Percentiles rank a stretch among this genome's conserved stretches.
These are phyloP conservation scores for Russula earlei DNA, from an alignment of 768 basidiomycete genomes.

Conservation along the genomic window DNA sequence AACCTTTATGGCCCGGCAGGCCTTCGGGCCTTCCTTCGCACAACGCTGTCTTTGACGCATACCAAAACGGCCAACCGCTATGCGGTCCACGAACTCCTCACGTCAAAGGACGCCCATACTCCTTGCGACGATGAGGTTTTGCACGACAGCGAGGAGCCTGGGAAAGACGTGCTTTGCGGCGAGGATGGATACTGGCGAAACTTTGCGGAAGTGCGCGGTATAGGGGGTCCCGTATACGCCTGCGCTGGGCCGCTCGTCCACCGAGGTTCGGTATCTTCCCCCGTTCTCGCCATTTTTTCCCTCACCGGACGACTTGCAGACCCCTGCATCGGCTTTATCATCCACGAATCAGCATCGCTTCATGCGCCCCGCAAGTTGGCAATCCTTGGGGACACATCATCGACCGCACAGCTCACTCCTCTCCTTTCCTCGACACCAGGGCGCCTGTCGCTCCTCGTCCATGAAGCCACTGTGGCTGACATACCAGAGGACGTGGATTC, in stretches of 20 bases:
- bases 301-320: slow-evolving; percentile 32
- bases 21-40: slow-evolving; percentile 64
- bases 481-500: slow-evolving; percentile 50
- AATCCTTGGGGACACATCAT: slow-evolving; percentile 70
- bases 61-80: slow-evolving; percentile 52
- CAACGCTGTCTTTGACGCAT: slow-evolving; percentile 57
- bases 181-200: slow-evolving; percentile 57
- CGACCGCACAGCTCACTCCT: slow-evolving; percentile 50
- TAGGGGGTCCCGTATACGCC: slow-evolving; percentile 40
- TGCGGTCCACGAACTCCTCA: slow-evolving; percentile 71
- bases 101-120: slow-evolving; percentile 41
- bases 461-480: slow-evolving; percentile 74
- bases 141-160: slow-evolving; percentile 54
- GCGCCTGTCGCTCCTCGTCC: slow-evolving; percentile 55
- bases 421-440: slow-evolving; percentile 27
- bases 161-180: slow-evolving; percentile 46
- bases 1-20: slow-evolving; percentile 78
- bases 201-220: slow-evolving; percentile 35
- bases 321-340: slow-evolving; percentile 71
- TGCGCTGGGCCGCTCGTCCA: slow-evolving; percentile 72
- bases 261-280: slow-evolving; percentile 40
- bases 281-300: no score
- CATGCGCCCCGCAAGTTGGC: slow-evolving; percentile 50
- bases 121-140: slow-evolving; percentile 40
- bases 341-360: slow-evolving; percentile 41